phyloP scores from a whole-genome alignment of 176 grass and related monocot species.

The Carex myosuroides region DNA sequence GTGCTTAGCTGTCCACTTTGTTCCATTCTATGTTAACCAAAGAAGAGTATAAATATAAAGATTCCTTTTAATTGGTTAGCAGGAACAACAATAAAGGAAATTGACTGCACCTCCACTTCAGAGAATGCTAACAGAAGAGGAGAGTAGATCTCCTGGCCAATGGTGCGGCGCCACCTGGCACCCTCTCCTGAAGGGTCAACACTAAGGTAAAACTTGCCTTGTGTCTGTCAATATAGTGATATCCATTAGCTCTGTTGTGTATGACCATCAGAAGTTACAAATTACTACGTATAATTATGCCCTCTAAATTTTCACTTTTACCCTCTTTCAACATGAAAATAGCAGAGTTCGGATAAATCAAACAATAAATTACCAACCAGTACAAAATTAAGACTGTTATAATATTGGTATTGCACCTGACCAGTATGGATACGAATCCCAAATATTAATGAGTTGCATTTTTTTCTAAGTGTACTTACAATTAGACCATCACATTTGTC shows the following conservation, averaged over 20 bases:
- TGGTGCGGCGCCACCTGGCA: conserved; percentile 41
- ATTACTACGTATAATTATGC: not conserved
- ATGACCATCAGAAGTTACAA: not conserved
- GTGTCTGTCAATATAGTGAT: conserved; percentile 29
- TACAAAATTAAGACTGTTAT: not conserved
- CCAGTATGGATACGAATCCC: not conserved
- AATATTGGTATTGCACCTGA: not conserved
- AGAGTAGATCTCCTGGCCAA: conserved; percentile 45
- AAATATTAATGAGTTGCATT: not conserved
- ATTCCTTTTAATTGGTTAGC: not conserved
- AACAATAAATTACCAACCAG: not conserved
- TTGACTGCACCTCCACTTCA: conserved; percentile 23
- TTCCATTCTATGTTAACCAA: conserved; percentile 20
- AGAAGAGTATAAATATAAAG: not conserved
- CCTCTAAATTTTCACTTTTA: not conserved
- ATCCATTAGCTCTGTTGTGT: not conserved
- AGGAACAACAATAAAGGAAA: not conserved
- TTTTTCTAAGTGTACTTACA: conserved; percentile 24
- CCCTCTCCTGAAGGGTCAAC: conserved; percentile 36
- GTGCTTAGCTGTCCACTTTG: conserved; percentile 29
- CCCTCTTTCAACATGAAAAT: not conserved
- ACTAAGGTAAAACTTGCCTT: conserved; percentile 49
- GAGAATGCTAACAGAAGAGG: conserved; percentile 56
- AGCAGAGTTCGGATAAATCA: not conserved
- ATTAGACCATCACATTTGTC: conserved; percentile 33